A percentile compares a stretch with the other conserved stretches of the same genome.
phyloP scores from a whole-genome alignment of 768 basidiomycete species.

The Boletus coccyginus region DNA sequence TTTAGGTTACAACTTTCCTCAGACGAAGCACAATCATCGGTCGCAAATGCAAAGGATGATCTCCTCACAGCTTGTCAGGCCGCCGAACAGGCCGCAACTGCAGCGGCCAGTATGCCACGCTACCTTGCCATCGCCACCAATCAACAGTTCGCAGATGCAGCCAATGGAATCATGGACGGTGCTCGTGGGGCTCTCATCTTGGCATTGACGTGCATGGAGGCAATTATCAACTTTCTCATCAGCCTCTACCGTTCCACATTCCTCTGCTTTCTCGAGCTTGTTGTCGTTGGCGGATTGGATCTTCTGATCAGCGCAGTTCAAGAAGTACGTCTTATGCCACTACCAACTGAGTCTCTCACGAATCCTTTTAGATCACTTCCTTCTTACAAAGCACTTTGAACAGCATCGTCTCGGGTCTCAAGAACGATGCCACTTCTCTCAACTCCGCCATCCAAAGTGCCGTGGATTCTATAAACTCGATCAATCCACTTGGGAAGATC shows the following conservation, averaged over 20 bases:
- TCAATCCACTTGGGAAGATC: constrained; percentile 72
- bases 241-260: constrained; percentile 91
- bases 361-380: constrained; percentile 57
- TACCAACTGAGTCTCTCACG: constrained; percentile 8
- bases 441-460: constrained; percentile 67
- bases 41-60: constrained; percentile 67
- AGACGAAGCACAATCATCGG: constrained; percentile 61
- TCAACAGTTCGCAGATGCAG: constrained; percentile 69
- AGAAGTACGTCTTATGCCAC: constrained; percentile 51
- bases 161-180: constrained; percentile 75
- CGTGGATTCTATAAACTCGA: constrained; percentile 67
- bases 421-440: constrained; percentile 62
- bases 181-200: constrained; percentile 72
- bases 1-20: constrained; percentile 79
- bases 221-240: constrained; percentile 86
- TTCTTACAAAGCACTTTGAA: constrained; percentile 59
- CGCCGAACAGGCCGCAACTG: constrained; percentile 77
- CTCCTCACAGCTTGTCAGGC: constrained; percentile 84
- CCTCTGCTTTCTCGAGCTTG: constrained; percentile 90
- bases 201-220: constrained; percentile 81
- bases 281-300: constrained; percentile 75
- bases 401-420: constrained; percentile 65
- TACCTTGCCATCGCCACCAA: constrained; percentile 85
- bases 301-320: constrained; percentile 81
- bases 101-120: constrained; percentile 84